A percentile compares a stretch with the other conserved stretches of the same genome.
Conservation (phyloP, 1,284 basidiomycete species). For the Tilletia caries region DNA sequence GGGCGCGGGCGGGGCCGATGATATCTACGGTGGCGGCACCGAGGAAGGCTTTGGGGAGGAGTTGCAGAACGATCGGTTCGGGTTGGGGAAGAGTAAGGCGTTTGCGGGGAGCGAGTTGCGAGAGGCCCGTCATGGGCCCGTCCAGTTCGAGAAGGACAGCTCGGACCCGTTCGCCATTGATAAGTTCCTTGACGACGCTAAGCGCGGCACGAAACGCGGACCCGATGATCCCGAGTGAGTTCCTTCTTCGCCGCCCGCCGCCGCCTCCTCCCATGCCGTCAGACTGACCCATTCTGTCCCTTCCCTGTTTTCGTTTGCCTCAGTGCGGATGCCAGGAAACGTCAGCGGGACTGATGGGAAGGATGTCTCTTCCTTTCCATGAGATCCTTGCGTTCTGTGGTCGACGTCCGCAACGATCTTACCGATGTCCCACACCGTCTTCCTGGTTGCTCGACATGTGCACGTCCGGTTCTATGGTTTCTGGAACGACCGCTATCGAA, state of each 20-base stretch:
- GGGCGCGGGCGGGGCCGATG: conserved; percentile 60
- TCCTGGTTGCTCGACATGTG: too few relatives aligned
- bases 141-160: conserved; percentile 97
- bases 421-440: too few relatives aligned
- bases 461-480: too few relatives aligned
- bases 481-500: too few relatives aligned
- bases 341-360: conserved; percentile 1
- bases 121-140: conserved; percentile 75
- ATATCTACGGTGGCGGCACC: conserved; percentile 74
- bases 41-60: conserved; percentile 88
- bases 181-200: conserved; percentile 94
- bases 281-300: neutral
- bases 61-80: conserved; percentile 88
- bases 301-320: too few relatives aligned
- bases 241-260: neutral
- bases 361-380: too few relatives aligned
- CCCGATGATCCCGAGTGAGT: conserved; percentile 16
- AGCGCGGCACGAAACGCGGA: conserved; percentile 73
- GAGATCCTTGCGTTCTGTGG: too few relatives aligned
- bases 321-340: conserved; percentile 10
- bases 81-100: conserved; percentile 71
- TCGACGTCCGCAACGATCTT: too few relatives aligned
- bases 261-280: too few relatives aligned
- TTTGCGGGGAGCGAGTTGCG: conserved; percentile 84
- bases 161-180: conserved; percentile 96